Evolutionary conservation across 1,284 basidiomycete genomes (phyloP), one percentile per base, ranked within the genome.

Genomic region (Cerioporus squamosus): DNA sequence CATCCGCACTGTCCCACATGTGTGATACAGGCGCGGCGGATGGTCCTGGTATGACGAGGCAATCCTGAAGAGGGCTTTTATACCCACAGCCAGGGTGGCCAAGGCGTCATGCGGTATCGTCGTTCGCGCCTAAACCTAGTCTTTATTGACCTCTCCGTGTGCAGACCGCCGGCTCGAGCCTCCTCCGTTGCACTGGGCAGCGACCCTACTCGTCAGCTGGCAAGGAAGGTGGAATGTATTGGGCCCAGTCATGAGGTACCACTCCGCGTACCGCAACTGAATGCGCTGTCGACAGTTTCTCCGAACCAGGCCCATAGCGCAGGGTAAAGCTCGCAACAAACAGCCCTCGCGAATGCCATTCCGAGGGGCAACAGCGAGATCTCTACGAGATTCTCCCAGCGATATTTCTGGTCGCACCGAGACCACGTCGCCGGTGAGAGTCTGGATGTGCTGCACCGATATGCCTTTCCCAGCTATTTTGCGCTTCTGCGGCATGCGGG

Each of bases 261-360:
- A 12, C 33, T 12, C n/a, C 42, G 3, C 24, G 47, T 29, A 26
- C 26, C 50, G 42, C 42, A 38, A 49, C 12, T 61, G 55, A 64
- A 67, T 63, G 53, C 44, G 40, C 23, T 14, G n/a, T 45, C 60
- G 61, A 61, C 62, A 63, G 67, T 71, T 71, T 69, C 62, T 65
- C 70, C 70, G 70, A 26, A 45, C 61, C 64, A 53, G 50, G 52
- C 50, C 61, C 55, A 59, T 53, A 57, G 62, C 45, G 44, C 60
- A 66, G 67, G 68, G 64, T 67, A 66, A 70, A 70, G 62, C 53
- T 69, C 68, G 67, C 68, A 55, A 29, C 6, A 40, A 44, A 62
- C 59, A 56, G 42, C 55, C 65, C 53, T 52, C 50, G 54, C 51
- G 12, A 39, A 40, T 57, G 40, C 63, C 64, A 52, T 61, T 55